Evolutionary conservation across 805 yeast genomes (phyloP).

Genomic region (Saccharomycopsis vini): DNA sequence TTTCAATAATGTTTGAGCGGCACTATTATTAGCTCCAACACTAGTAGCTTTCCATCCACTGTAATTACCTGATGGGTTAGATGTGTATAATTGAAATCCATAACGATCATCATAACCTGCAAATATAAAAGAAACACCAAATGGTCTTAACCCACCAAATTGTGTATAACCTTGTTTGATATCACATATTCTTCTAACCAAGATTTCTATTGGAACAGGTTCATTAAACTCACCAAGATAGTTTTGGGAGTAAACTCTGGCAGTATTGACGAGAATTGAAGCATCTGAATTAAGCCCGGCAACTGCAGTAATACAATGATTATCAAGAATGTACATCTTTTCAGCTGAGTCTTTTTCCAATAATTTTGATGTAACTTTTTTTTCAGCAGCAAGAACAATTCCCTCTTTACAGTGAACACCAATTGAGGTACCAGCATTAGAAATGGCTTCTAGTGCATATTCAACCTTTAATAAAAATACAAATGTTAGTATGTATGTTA

Average conservation of each 20-base stretch:
- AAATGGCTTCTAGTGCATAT: slow-evolving; percentile 87
- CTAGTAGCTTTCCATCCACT: slow-evolving; percentile 98
- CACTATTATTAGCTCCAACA: slow-evolving; percentile 92
- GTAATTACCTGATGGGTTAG: slow-evolving; percentile 96
- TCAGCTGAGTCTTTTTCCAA: slow-evolving; percentile 93
- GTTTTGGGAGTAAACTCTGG: slow-evolving; percentile 77
- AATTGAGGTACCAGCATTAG: slow-evolving; percentile 95
- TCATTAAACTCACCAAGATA: slow-evolving; percentile 83
- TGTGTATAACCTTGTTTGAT: slow-evolving; percentile 97
- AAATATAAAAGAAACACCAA: slow-evolving; percentile 91
- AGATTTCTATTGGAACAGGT: slow-evolving; percentile 85
- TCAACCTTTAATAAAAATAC: slow-evolving; percentile 57
- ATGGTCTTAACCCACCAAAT: slow-evolving; percentile 97
- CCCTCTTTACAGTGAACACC: slow-evolving; percentile 83
- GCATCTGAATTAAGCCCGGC: slow-evolving; percentile 99
- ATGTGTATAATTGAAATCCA: slow-evolving; percentile 86
- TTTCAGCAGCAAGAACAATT: slow-evolving; percentile 92
- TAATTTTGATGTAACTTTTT: slow-evolving; percentile 86
- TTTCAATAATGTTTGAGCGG: slow-evolving; percentile 93
- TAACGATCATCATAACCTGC: slow-evolving; percentile 91
- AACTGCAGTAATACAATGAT: slow-evolving; percentile 82
- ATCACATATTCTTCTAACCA: slow-evolving; percentile 85
- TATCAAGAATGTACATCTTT: slow-evolving; percentile 79
- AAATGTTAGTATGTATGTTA: too few relatives aligned
- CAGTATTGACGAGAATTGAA: slow-evolving; percentile 75